Conservation (phyloP, 2,329 filamentous ascomycete species). For the Penicillium sp. region DNA sequence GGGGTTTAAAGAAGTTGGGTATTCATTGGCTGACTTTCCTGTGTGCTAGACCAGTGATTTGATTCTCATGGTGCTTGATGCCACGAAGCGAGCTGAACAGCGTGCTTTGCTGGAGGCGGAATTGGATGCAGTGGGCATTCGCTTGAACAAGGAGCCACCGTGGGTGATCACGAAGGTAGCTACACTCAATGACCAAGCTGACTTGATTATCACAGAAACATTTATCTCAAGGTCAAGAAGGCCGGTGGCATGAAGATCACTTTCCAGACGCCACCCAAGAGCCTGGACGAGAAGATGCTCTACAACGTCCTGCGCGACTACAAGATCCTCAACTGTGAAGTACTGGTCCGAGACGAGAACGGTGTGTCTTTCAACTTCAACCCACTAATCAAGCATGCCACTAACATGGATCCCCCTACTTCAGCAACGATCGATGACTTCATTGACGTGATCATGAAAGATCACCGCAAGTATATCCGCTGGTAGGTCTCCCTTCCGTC, state of each 20-base stretch:
- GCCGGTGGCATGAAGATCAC: conserved; percentile 99
- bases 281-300: conserved; percentile 95
- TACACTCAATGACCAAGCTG: background rate
- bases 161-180: conserved; percentile 49
- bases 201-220: conserved; percentile 65
- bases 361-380: conserved; percentile 43
- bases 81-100: conserved; percentile 95
- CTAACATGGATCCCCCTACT: conserved; percentile 3
- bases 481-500: conserved; percentile 46
- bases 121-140: conserved; percentile 90
- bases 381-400: background rate
- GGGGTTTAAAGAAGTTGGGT: background rate
- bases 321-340: conserved; percentile 97
- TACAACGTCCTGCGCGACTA: conserved; percentile 98
- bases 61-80: conserved; percentile 95
- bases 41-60: conserved; percentile 75
- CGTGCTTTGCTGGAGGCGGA: conserved; percentile 86
- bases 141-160: conserved; percentile 88
- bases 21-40: conserved; percentile 1
- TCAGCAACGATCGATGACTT: conserved; percentile 91
- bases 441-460: conserved; percentile 99
- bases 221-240: conserved; percentile 94
- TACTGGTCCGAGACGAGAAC: conserved; percentile 90
- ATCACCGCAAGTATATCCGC: conserved; percentile 95
- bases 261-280: conserved; percentile 84